Conservation (phyloP, 2,329 filamentous ascomycete species). For the Colletotrichum somersetense region DNA sequence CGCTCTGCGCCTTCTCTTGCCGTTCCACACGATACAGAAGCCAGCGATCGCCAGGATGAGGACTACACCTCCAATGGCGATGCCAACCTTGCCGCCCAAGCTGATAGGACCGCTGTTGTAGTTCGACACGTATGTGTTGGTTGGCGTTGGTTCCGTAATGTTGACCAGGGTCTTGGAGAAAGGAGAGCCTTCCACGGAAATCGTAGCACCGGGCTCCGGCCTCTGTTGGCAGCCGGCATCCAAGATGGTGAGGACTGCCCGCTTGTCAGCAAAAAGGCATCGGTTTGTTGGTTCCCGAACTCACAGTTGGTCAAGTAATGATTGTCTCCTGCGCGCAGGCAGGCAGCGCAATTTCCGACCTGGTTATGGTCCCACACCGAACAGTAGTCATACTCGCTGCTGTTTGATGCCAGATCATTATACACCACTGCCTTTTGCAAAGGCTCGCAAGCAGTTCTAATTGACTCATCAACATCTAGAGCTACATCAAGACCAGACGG, state of each 20-base stretch:
- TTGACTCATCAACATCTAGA: background rate
- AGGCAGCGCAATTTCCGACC: slow-evolving; percentile 60
- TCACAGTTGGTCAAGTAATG: slow-evolving; percentile 67
- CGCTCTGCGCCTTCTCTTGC: slow-evolving; percentile 66
- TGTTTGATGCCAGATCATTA: slow-evolving; percentile 61
- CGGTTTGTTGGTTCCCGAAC: slow-evolving; percentile 41
- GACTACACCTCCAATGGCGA: slow-evolving; percentile 65
- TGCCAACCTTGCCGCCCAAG: slow-evolving; percentile 69
- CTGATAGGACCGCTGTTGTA: slow-evolving; percentile 61
- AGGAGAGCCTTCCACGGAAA: slow-evolving; percentile 65
- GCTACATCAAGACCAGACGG: background rate
- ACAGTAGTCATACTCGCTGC: slow-evolving; percentile 67
- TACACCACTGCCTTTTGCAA: slow-evolving; percentile 62
- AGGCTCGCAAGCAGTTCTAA: slow-evolving; percentile 65
- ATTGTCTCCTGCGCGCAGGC: slow-evolving; percentile 55
- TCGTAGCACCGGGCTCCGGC: slow-evolving; percentile 58
- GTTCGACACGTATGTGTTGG: slow-evolving; percentile 54
- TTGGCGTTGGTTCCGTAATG: slow-evolving; percentile 62
- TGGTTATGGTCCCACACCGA: slow-evolving; percentile 58
- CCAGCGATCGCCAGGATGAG: slow-evolving; percentile 63
- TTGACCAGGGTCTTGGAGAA: slow-evolving; percentile 64
- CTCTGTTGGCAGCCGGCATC: slow-evolving; percentile 68
- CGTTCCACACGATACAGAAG: slow-evolving; percentile 67
- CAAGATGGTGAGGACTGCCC: slow-evolving; percentile 62
- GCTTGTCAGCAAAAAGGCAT: slow-evolving; percentile 30